Percentiles rank a stretch among this genome's conserved stretches.
phyloP scores from a whole-genome alignment of 1,139 yeast species.

The Arxiozyma heterogenica region DNA sequence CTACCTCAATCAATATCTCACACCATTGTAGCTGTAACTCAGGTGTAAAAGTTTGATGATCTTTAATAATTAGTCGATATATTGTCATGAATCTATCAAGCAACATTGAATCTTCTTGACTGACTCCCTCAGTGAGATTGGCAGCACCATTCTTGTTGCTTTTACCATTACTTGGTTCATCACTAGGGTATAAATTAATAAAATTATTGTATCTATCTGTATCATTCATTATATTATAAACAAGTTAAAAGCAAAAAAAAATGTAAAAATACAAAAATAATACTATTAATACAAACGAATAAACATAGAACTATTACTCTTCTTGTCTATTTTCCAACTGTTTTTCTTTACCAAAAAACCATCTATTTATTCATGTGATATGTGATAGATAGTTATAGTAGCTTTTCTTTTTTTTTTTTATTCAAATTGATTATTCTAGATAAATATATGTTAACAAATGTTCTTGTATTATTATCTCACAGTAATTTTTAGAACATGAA shows the following conservation, averaged over 20 bases:
- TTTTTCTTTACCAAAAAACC: too few species aligned
- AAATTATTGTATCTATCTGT: conserved; percentile 1
- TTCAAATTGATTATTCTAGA: too few species aligned
- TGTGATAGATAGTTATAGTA: background rate
- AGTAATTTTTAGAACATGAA: too few species aligned
- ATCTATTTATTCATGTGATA: background rate
- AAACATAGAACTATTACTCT: too few species aligned
- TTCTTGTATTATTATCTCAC: too few species aligned
- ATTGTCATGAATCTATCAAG: conserved; percentile 13
- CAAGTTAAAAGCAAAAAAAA: background rate
- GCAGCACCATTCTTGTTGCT: background rate
- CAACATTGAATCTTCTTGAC: background rate
- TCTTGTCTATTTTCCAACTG: background rate
- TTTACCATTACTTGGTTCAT: background rate
- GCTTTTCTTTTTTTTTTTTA: background rate
- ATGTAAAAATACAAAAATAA: too few species aligned
- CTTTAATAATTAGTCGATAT: conserved; percentile 19
- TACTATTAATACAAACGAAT: too few species aligned
- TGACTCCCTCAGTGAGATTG: too few species aligned
- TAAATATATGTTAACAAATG: too few species aligned
- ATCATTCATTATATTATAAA: background rate
- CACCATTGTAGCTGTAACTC: conserved; percentile 45
- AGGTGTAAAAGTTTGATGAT: conserved; percentile 33
- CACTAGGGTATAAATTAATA: background rate
- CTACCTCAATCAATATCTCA: conserved; percentile 38